Percentiles rank a stretch among this genome's conserved stretches.
Evolutionary conservation across 306 rosid species (phyloP).

Genomic region (Cicer cuneatum): DNA sequence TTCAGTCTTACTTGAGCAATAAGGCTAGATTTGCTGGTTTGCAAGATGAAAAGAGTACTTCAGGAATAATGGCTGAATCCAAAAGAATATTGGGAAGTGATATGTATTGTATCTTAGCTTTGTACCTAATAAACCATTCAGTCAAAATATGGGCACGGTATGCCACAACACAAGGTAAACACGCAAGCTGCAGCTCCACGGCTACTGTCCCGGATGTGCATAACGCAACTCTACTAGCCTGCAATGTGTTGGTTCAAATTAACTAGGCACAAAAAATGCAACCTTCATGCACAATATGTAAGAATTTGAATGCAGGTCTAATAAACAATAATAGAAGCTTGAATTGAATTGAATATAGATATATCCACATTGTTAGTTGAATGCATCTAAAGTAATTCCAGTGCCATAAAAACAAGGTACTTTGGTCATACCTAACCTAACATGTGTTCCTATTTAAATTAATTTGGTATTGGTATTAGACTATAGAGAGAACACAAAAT

Average conservation of each 20-base stretch:
- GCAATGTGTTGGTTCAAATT: constrained; percentile 45
- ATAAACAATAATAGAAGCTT: neutral
- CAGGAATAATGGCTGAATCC: constrained; percentile 75
- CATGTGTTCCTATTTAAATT: constrained; percentile 8
- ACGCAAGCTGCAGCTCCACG: constrained; percentile 85
- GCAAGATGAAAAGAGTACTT: constrained; percentile 77
- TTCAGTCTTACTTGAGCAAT: constrained; percentile 56
- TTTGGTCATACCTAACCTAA: constrained; percentile 4
- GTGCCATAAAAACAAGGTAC: neutral
- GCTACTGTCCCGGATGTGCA: constrained; percentile 93
- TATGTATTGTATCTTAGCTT: constrained; percentile 70
- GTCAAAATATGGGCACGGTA: constrained; percentile 90
- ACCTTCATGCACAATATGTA: constrained; percentile 35
- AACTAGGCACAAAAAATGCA: constrained; percentile 10
- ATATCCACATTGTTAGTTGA: constrained; percentile 26
- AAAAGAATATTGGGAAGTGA: constrained; percentile 90
- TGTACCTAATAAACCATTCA: constrained; percentile 69
- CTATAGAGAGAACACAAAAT: neutral
- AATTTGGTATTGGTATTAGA: neutral
- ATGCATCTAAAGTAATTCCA: neutral
- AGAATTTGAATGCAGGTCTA: neutral
- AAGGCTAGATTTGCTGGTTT: constrained; percentile 61
- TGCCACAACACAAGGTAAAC: constrained; percentile 80
- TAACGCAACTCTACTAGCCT: constrained; percentile 87
- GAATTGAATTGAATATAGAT: neutral